Conservation (phyloP, 2,329 filamentous ascomycete genomes). For the Fusarium camptoceras region DNA sequence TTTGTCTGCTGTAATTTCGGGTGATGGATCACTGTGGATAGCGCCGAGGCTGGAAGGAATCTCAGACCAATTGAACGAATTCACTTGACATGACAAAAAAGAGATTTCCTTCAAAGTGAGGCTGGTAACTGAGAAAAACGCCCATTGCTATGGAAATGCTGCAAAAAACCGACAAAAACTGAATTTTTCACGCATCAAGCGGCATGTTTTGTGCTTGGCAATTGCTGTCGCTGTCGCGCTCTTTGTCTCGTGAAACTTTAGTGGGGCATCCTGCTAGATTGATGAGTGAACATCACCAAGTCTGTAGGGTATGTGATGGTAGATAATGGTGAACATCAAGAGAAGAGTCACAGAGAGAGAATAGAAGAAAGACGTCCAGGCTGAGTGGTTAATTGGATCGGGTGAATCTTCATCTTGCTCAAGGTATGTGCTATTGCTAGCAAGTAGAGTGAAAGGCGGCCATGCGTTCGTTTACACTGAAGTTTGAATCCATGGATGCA, state of each 20-base stretch:
- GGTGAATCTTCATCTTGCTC: accelerated
- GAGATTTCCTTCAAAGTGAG: background rate
- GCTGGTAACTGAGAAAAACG: background rate
- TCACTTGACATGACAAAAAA: background rate
- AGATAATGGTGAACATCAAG: background rate
- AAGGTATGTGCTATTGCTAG: background rate
- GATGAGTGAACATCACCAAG: background rate
- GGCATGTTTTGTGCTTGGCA: background rate
- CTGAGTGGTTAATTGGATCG: background rate
- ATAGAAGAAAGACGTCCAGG: background rate
- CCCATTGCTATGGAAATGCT: background rate
- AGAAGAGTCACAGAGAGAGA: background rate
- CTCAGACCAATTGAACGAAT: background rate
- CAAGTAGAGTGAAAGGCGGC: background rate
- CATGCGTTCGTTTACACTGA: accelerated
- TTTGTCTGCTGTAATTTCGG: constrained; percentile 23
- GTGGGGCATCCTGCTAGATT: background rate
- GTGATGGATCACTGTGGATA: constrained; percentile 1
- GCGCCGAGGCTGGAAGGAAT: background rate
- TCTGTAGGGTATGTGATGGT: background rate
- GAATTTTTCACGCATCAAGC: background rate
- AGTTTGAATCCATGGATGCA: accelerated
- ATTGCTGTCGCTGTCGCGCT: background rate
- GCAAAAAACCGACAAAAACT: background rate
- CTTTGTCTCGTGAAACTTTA: background rate